These are phyloP conservation scores for Alternaria solani DNA, from an alignment of 2,329 filamentous ascomycete genomes.

Conservation along the genomic window DNA sequence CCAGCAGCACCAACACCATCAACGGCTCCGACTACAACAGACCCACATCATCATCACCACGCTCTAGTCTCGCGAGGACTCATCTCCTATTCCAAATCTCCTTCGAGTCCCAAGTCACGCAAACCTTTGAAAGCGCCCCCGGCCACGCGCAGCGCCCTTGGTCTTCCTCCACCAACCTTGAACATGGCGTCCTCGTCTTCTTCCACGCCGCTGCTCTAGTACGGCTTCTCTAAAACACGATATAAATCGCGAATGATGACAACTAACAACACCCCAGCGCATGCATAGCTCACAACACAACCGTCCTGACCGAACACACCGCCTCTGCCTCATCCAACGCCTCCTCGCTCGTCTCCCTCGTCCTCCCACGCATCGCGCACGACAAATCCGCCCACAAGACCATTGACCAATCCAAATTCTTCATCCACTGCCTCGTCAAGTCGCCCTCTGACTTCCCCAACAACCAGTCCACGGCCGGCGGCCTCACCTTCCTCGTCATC, in stretches of 20 bases:
- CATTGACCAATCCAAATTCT: constrained; percentile 88
- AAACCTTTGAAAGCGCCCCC: constrained; percentile 5
- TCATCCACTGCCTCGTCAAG: constrained; percentile 95
- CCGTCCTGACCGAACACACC: constrained; percentile 92
- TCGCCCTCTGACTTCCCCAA: constrained; percentile 71
- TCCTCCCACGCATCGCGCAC: constrained; percentile 95
- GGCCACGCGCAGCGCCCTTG: constrained; percentile 2
- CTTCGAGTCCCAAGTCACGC: not conserved
- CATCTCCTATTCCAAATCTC: constrained; percentile 14
- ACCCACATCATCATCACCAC: constrained; percentile 4
- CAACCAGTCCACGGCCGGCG: constrained; percentile 69
- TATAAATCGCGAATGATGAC: not conserved
- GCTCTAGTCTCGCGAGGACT: constrained; percentile 15
- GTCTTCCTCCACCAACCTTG: constrained; percentile 8
- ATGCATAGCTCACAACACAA: constrained; percentile 92
- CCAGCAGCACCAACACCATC: constrained; percentile 10
- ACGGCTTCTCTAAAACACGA: constrained; percentile 10
- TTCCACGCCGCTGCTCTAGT: constrained; percentile 53
- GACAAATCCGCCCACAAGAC: constrained; percentile 83
- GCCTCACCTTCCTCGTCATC: constrained; percentile 91
- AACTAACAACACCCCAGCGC: constrained; percentile 64
- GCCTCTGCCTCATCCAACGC: constrained; percentile 83
- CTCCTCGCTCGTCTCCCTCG: constrained; percentile 86
- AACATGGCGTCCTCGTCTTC: constrained; percentile 52
- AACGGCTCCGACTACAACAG: constrained; percentile 7